Conservation (phyloP, 2,329 filamentous ascomycete species). For the Alternaria sp. region DNA sequence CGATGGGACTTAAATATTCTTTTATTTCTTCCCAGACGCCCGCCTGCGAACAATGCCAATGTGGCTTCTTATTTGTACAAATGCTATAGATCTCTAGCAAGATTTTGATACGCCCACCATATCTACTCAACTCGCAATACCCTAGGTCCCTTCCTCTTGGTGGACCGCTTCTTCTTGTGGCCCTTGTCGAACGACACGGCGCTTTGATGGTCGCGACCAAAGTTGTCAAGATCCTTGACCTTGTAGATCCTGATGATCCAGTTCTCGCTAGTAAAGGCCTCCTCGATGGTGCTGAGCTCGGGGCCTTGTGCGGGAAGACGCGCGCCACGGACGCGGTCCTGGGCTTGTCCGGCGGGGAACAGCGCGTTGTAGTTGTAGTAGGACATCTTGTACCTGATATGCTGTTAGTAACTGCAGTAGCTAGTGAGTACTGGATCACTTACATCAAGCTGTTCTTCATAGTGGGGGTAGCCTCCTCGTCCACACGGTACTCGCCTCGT, state of each 20-base stretch:
- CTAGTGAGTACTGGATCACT: slow-evolving; percentile 47
- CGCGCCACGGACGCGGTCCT: slow-evolving; percentile 84
- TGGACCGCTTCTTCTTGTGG: slow-evolving; percentile 80
- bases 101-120: not conserved
- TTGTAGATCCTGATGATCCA: slow-evolving; percentile 99
- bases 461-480: slow-evolving; percentile 88
- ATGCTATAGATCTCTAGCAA: slow-evolving; percentile 29
- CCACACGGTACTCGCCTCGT: slow-evolving; percentile 92
- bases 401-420: slow-evolving; percentile 30
- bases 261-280: slow-evolving; percentile 99
- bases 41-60: slow-evolving; percentile 21
- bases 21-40: slow-evolving; percentile 42
- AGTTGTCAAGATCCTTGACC: slow-evolving; percentile 97
- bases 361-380: slow-evolving; percentile 97
- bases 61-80: slow-evolving; percentile 38
- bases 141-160: slow-evolving; percentile 74
- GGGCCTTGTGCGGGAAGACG: slow-evolving; percentile 84
- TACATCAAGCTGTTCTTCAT: slow-evolving; percentile 99
- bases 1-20: slow-evolving; percentile 16
- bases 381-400: slow-evolving; percentile 96
- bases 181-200: slow-evolving; percentile 75
- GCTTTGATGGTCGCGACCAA: slow-evolving; percentile 83
- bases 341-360: slow-evolving; percentile 88
- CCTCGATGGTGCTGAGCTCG: slow-evolving; percentile 85
- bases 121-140: slow-evolving; percentile 73